A percentile compares a stretch with the other conserved stretches of the same genome.
phyloP scores from a whole-genome alignment of 192 early-diverging fungal genomes.

The Podila epigama region DNA sequence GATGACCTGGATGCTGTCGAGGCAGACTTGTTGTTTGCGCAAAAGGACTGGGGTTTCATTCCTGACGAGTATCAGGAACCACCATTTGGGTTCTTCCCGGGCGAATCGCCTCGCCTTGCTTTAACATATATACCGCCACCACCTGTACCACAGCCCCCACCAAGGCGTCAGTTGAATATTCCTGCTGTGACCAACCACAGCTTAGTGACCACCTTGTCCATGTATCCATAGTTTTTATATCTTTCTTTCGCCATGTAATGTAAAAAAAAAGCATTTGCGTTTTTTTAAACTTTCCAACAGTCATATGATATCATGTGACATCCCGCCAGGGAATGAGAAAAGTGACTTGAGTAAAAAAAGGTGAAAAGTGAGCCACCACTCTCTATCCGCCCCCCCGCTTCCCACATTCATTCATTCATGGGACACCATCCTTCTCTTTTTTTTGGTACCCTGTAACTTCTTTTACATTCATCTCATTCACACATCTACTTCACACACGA shows the following conservation, averaged over 20 bases:
- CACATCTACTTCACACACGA: too few species aligned
- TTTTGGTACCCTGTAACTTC: background rate
- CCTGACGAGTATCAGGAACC: constrained; percentile 50
- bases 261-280: background rate
- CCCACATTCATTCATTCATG: background rate
- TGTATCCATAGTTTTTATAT: constrained; percentile 16
- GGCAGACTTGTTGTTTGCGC: constrained; percentile 6
- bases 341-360: too few species aligned
- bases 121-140: constrained; percentile 37
- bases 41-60: constrained; percentile 44
- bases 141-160: constrained; percentile 46
- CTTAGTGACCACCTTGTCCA: constrained; percentile 51
- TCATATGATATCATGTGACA: too few species aligned
- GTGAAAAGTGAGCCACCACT: too few species aligned
- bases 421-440: background rate
- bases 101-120: constrained; percentile 45
- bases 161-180: constrained; percentile 37
- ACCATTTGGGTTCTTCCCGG: constrained; percentile 51
- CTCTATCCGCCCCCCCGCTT: background rate
- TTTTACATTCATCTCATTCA: background rate
- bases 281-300: background rate
- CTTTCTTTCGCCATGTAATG: background rate
- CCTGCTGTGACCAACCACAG: constrained; percentile 49
- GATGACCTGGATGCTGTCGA: constrained; percentile 10
- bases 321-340: too few species aligned